Evolutionary conservation across 176 grass and related monocot genomes (phyloP).

Genomic region (Oryza glaberrima): DNA sequence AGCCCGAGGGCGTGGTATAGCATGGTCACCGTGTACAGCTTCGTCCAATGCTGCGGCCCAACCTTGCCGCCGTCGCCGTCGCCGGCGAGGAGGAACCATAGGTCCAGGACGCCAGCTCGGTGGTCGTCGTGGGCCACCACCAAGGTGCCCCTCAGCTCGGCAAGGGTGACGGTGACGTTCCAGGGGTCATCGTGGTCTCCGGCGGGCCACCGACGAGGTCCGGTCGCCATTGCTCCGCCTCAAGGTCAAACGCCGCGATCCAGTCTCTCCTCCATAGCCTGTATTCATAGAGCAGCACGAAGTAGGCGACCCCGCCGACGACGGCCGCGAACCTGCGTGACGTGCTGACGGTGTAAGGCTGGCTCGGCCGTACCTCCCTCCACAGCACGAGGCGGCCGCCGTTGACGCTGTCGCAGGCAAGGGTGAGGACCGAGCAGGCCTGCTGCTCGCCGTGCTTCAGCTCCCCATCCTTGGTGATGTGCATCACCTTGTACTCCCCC

Average conservation of each 20-base stretch:
- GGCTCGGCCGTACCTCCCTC: not conserved
- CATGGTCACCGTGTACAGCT: not conserved
- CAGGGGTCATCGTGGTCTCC: not conserved
- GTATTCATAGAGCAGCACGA: not conserved
- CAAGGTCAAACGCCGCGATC: slow-evolving; percentile 4
- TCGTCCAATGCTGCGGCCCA: not conserved
- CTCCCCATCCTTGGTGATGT: not conserved
- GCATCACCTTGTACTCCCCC: slow-evolving; percentile 6
- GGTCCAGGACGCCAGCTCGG: not conserved
- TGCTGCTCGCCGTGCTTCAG: too few species aligned
- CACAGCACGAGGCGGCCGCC: not conserved
- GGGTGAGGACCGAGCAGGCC: slow-evolving; percentile 4
- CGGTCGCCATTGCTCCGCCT: slow-evolving; percentile 11
- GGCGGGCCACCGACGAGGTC: not conserved
- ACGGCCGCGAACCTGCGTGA: not conserved
- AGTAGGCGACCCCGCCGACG: slow-evolving; percentile 6
- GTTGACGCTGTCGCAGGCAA: not conserved
- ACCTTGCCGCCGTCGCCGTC: too few species aligned
- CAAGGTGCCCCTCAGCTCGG: not conserved
- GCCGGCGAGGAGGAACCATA: not conserved
- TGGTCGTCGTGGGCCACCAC: not conserved
- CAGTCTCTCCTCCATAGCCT: not conserved
- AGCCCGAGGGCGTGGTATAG: not conserved
- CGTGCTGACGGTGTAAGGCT: not conserved
- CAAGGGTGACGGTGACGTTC: not conserved